Evolutionary conservation across 257 asterid genomes (phyloP), one percentile per base, ranked within the genome.

Genomic region (Ocimum tenuiflorum): DNA sequence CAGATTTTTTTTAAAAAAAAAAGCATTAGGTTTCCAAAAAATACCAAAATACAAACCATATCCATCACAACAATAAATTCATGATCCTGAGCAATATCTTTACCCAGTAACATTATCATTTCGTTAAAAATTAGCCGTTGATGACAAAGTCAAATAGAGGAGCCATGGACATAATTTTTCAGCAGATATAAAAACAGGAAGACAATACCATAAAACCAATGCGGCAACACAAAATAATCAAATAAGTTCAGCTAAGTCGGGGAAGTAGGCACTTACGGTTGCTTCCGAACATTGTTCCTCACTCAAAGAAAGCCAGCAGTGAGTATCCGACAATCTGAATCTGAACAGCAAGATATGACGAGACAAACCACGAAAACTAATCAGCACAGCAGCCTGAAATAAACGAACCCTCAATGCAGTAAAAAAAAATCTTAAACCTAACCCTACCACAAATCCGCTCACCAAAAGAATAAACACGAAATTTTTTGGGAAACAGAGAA

Each of bases 241-340:
- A 65, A 72, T 35, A 55, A 56, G 5, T 17, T 7, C 19, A 49
- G 50, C 14, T 9, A 55, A 53, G 27, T 23, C 23, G 22, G 35
- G 20, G 13, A 9, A 70, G 9, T 24, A 17, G 14, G 60, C 45
- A 77, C 88, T 80, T 73, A 82, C 88, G 83, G 72, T 80, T 80
- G 78, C 85, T 82, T 69, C 85, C 88, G 18, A 77, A 82, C 88
- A 82, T 82, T 56, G 8, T 75, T 70, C 73, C 74, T 57, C 75
- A 29, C 20, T 35, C 42, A 52, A 64, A 43, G 20, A 65, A 57
- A 41, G 53, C 62, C 78, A 71, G 60, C 22, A 52, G 66, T n/a
- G 64, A 52, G 52, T 48, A 53, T 35, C 35, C 15, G 59, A 29
- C 66, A 59, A 72, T 53, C 49, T 39, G 65, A 81, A 76, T 48